phyloP scores from a whole-genome alignment of 192 early-diverging fungal genomes.

The Chytriomyces sp. region DNA sequence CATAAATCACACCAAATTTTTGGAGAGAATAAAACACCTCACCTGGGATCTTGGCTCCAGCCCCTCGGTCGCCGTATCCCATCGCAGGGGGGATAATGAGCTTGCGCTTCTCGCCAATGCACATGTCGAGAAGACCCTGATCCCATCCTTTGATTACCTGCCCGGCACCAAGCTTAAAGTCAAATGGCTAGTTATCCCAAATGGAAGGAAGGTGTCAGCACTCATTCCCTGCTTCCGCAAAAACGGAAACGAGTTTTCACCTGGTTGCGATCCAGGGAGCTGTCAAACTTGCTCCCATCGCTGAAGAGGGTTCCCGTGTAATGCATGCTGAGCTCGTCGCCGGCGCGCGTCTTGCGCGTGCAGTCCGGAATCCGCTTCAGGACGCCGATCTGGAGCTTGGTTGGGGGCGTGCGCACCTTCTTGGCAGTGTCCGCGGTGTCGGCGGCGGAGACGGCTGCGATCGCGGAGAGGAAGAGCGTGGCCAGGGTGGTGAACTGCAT shows the following conservation, averaged over 20 bases:
- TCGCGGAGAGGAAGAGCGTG: neutral
- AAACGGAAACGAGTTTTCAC: no score
- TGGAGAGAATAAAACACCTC: neutral
- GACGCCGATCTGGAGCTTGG: neutral
- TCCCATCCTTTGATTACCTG: slow-evolving; percentile 82
- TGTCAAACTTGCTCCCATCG: slow-evolving; percentile 70
- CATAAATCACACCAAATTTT: no score
- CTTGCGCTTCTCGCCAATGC: slow-evolving; percentile 76
- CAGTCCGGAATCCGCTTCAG: slow-evolving; percentile 52
- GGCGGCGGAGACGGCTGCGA: neutral
- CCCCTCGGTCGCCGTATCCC: slow-evolving; percentile 57
- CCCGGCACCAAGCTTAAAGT: slow-evolving; percentile 65
- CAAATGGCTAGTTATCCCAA: no score
- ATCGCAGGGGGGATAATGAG: slow-evolving; percentile 63
- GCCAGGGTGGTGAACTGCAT: neutral
- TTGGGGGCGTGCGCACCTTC: neutral
- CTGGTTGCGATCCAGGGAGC: slow-evolving; percentile 62
- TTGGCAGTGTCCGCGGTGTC: neutral
- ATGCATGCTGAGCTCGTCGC: slow-evolving; percentile 31
- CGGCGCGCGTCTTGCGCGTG: slow-evolving; percentile 40
- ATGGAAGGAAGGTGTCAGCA: no score
- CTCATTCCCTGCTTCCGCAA: no score
- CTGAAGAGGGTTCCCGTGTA: slow-evolving; percentile 15
- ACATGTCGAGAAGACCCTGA: slow-evolving; percentile 72
- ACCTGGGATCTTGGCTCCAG: slow-evolving; percentile 48